Base-by-base conservation (phyloP, 257 asterid species). In the Solanum arcanum region DNA sequence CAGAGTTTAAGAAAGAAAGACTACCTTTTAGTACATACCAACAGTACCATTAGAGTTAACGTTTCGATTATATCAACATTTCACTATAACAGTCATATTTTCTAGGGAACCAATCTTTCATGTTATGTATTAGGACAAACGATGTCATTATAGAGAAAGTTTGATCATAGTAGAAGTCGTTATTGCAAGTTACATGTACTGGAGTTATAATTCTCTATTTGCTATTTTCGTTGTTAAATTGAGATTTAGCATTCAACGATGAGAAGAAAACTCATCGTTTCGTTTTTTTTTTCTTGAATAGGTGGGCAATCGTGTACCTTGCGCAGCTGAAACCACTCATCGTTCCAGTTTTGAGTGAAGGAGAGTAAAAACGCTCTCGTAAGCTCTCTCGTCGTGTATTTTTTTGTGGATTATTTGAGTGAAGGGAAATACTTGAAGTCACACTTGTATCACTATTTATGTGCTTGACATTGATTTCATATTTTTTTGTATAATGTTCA, bases 251-350 rank as follows among this genome's bases (percentile, higher is more conserved):
- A 13, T 8, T 33, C 37, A 33, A 20, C 16, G 1, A 31, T 16
- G 66, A 27, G 41, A 75, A 16, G n/a, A 37, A 41, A 46, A 84
- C 74, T 80, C 87, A 64, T 9, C 83, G 86, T 72, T 27, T 75
- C 47, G 20, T 89, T 59, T 86, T 68, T 44, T 83, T 86, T 4
- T 4, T 1, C 8, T 16, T 83, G 85, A 80, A 84, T 64, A 96
- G 98, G 99, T 96, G 99, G 98, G 98, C 98, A 46, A 96, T 96
- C 39, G 99, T 96, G 83, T 96, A 94, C 91, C 86, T 96, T 88
- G 93, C 99, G 69, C 99, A 96, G 92, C 91, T 96, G 99, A 96
- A 94, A 7, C 99, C 99, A 73, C 97, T 96, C 27, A 94, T 96
- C 66, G 99, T 96, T 86, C 99, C 99, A 16, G 90, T 96, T 82